Percentiles rank a stretch among this genome's conserved stretches.
Evolutionary conservation across 1,284 basidiomycete species (phyloP).

Genomic region (Microbotryum lychnidis-dioicae): DNA sequence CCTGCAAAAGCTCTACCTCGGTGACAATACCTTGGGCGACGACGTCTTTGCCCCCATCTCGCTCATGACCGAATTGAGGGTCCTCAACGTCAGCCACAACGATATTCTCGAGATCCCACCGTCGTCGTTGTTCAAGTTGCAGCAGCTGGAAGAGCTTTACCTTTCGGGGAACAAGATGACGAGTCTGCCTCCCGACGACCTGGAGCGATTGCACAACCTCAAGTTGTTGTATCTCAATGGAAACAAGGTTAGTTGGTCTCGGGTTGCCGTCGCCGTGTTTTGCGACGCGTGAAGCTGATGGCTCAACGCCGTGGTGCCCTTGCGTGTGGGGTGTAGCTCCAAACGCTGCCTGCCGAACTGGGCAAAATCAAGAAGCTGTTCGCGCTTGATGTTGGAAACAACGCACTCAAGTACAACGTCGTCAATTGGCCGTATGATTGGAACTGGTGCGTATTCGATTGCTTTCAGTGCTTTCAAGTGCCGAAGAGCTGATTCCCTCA

Average conservation of each 20-base stretch:
- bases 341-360: constrained; percentile 84
- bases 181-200: constrained; percentile 78
- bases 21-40: constrained; percentile 81
- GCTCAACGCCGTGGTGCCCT: neutral
- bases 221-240: constrained; percentile 81
- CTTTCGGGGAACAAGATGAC: constrained; percentile 89
- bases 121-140: constrained; percentile 57
- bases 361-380: constrained; percentile 71
- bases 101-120: constrained; percentile 82
- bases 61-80: constrained; percentile 63
- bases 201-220: constrained; percentile 60
- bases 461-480: neutral
- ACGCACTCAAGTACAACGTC: constrained; percentile 93
- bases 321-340: constrained; percentile 45
- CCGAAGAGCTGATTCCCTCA: constrained; percentile 6
- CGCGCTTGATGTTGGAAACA: constrained; percentile 88
- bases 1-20: constrained; percentile 70
- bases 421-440: constrained; percentile 99
- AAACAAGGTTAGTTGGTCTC: constrained; percentile 51
- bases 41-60: constrained; percentile 69
- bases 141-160: constrained; percentile 73
- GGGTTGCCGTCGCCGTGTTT: neutral
- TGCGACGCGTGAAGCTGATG: neutral
- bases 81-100: constrained; percentile 93
- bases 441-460: constrained; percentile 67